These are phyloP conservation scores for Candida silvicultrix DNA, from an alignment of 805 yeast genomes.

Conservation along the genomic window DNA sequence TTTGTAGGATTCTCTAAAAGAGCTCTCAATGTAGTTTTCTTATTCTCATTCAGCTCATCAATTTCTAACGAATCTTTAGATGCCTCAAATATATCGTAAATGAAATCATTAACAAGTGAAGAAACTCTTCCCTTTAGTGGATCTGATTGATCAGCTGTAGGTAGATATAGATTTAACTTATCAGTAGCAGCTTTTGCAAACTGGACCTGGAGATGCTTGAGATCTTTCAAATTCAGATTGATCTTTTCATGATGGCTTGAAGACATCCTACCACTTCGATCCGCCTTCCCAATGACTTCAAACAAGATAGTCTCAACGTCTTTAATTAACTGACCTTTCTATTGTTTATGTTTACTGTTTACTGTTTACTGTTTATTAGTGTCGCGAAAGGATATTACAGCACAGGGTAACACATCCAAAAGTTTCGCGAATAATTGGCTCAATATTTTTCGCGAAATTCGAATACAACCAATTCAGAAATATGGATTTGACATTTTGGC, in stretches of 20 bases:
- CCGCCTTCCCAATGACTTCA: too few species aligned
- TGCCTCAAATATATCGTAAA: constrained; percentile 50
- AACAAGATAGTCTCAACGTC: too few species aligned
- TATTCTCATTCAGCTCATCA: constrained; percentile 38
- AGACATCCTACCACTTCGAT: too few species aligned
- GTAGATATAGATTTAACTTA: constrained; percentile 45
- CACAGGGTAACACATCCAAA: too few species aligned
- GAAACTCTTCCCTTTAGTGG: constrained; percentile 40
- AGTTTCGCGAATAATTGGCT: too few species aligned
- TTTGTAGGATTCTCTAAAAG: constrained; percentile 17
- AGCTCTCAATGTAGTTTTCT: constrained; percentile 18
- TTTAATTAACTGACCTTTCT: too few species aligned
- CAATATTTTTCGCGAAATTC: too few species aligned
- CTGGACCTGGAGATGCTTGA: constrained; percentile 40
- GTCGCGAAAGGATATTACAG: too few species aligned
- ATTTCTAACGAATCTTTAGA: constrained; percentile 49
- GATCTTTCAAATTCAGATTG: constrained; percentile 46
- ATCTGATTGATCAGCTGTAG: constrained; percentile 31
- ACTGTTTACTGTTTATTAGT: too few species aligned
- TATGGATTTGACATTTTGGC: too few species aligned
- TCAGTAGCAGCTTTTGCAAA: constrained; percentile 34
- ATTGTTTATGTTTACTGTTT: too few species aligned
- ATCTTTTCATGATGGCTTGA: constrained; percentile 28
- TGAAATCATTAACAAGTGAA: constrained; percentile 35
- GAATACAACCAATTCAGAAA: too few species aligned